Base-by-base conservation (phyloP, 179 eudicot genomes). In the Beta corolliflora region DNA sequence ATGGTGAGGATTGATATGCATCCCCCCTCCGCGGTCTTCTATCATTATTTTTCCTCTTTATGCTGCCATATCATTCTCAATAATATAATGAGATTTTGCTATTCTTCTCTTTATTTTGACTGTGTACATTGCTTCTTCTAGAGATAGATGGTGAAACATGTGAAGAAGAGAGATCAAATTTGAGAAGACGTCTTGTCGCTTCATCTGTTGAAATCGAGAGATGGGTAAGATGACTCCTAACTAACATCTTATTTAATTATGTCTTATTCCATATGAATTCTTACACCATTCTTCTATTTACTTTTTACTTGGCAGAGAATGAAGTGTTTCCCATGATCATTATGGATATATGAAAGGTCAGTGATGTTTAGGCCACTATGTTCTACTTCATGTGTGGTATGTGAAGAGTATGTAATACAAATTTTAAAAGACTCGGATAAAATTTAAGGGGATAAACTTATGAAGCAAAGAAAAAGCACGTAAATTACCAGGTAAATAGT, bases 181-280 rank as follows among this genome's bases (percentile, higher is more conserved):
- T 95, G 87, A 90, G 83, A 85, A 92, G 95, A 83, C 87, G 93
- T 82, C 95, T 95, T 83, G 81, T 89, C 63, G 91, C 99, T 63
- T 89, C 99, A 66, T 90, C 89, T 58, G 84, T 90, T 73, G 99
- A 95, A 88, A 86, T 91, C 72, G 99, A 95, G 88, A 89, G 85
- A 92, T 97, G 96, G 98, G 98, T 94, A 89, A 81, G 76, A 52
- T 84, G 67, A 59, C 77, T 52, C 56, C n/a, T 52, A 64, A 50
- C 21, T 71, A 25, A 14, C 12, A 25, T 15, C 66, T 52, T 23
- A 23, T 56, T 52, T 1, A 29, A 12, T 72, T 75, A 5, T 69
- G 46, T 36, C 54, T 36, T 58, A 31, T 70, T 7, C 29, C 46
- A 10, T 72, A 74, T 71, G 60, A 48, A 50, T 81, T 44, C 53